Conservation (phyloP, 495 filamentous ascomycete species). For the Xylaria palmicola region DNA sequence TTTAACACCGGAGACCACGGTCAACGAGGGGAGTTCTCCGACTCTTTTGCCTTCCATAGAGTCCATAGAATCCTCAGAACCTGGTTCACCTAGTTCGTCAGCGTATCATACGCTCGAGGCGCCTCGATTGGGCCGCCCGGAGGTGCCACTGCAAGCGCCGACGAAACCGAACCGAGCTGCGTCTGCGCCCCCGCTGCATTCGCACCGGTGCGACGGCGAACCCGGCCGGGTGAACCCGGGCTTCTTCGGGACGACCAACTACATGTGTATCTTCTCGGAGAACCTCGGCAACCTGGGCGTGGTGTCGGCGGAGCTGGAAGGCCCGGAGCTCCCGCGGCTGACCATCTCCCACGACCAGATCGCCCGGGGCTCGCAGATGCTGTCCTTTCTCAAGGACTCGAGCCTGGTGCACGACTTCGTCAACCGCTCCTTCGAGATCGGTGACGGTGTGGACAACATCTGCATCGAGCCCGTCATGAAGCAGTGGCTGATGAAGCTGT, state of each 20-base stretch:
- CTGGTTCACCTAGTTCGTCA: background rate
- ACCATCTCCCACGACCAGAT: constrained; percentile 30
- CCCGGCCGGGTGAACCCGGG: constrained; percentile 19
- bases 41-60: background rate
- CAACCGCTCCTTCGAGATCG: constrained; percentile 29
- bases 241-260: constrained; percentile 31
- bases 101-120: background rate
- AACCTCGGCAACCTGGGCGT: constrained; percentile 23
- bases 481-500: constrained; percentile 30
- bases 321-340: constrained; percentile 18
- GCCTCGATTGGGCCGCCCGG: background rate
- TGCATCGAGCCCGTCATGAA: constrained; percentile 34
- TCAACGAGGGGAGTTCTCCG: constrained; percentile 4
- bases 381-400: constrained; percentile 30
- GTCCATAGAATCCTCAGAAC: constrained; percentile 2
- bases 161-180: constrained; percentile 26
- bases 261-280: constrained; percentile 30
- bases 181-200: constrained; percentile 30
- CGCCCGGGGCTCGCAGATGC: constrained; percentile 26
- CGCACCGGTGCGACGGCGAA: constrained; percentile 16
- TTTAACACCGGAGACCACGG: constrained; percentile 8
- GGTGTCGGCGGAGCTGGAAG: constrained; percentile 16
- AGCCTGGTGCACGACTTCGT: constrained; percentile 23
- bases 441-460: constrained; percentile 28
- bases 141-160: constrained; percentile 1